Evolutionary conservation across 2,329 filamentous ascomycete genomes (phyloP).

Genomic region (Xylariaceae sp.): DNA sequence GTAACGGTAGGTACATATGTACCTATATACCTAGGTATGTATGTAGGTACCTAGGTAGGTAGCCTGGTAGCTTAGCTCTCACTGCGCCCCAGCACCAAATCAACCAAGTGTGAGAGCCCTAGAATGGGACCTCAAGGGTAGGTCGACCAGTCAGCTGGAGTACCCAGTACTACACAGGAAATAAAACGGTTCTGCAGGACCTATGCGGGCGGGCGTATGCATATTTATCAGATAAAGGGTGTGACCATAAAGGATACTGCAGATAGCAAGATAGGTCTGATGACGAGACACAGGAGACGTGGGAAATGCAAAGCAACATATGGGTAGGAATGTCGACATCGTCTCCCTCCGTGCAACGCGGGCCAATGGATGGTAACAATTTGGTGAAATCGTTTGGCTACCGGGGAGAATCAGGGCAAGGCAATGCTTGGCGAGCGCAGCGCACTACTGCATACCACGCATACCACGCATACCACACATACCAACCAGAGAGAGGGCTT

Average conservation of each 20-base stretch:
- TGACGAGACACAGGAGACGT: slow-evolving; percentile 23
- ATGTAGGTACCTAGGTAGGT: no score
- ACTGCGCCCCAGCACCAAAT: slow-evolving; percentile 3
- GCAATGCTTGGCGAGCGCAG: slow-evolving; percentile 16
- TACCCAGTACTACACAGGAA: slow-evolving; percentile 1
- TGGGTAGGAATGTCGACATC: slow-evolving; percentile 14
- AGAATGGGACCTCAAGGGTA: slow-evolving; percentile 1
- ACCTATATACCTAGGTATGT: not conserved
- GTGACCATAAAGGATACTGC: not conserved
- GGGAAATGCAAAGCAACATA: slow-evolving; percentile 4
- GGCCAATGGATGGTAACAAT: slow-evolving; percentile 13
- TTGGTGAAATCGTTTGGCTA: not conserved
- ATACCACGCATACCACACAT: no score
- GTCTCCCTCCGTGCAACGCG: slow-evolving; percentile 1
- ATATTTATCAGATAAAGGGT: not conserved
- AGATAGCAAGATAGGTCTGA: not conserved
- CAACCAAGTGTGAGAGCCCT: not conserved
- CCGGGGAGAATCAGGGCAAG: slow-evolving; percentile 13
- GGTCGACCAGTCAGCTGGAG: slow-evolving; percentile 6
- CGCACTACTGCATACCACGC: slow-evolving; percentile 23
- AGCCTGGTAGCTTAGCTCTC: not conserved
- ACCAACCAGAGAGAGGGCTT: not conserved
- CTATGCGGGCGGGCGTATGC: not conserved
- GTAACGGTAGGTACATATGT: not conserved
- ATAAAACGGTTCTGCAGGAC: slow-evolving; percentile 14